Conservation (phyloP, 805 yeast genomes). For the Diddensiella caesifluorescens region DNA sequence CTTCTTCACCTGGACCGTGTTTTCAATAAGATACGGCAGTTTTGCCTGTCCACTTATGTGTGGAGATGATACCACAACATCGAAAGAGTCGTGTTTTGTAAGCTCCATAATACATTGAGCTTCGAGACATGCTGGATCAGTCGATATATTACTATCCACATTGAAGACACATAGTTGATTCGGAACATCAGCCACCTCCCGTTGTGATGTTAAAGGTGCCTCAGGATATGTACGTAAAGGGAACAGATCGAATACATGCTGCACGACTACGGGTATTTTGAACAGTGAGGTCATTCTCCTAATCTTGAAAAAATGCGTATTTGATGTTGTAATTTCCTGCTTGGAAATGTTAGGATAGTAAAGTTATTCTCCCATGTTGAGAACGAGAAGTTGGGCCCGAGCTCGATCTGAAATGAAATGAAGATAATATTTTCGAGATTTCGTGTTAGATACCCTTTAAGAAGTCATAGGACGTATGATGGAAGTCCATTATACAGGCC, state of each 20-base stretch:
- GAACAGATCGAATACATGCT: slow-evolving; percentile 30
- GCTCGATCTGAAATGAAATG: too few relatives aligned
- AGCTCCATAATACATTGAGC: slow-evolving; percentile 19
- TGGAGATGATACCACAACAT: not conserved
- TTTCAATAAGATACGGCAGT: slow-evolving; percentile 18
- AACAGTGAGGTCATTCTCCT: slow-evolving; percentile 13
- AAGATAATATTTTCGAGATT: too few relatives aligned
- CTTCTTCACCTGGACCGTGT: slow-evolving; percentile 1
- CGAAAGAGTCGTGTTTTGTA: not conserved
- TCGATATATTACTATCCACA: slow-evolving; percentile 19
- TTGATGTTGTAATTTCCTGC: too few relatives aligned
- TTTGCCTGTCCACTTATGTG: slow-evolving; percentile 13
- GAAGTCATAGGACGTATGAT: too few relatives aligned
- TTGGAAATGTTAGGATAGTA: too few relatives aligned
- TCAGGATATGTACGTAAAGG: slow-evolving; percentile 25
- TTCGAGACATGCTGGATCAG: slow-evolving; percentile 30
- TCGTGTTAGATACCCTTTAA: too few relatives aligned
- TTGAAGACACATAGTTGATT: slow-evolving; percentile 23
- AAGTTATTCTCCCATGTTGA: too few relatives aligned
- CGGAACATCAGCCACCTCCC: not conserved
- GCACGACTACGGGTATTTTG: slow-evolving; percentile 29
- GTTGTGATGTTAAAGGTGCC: slow-evolving; percentile 9
- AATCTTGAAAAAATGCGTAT: too few relatives aligned
- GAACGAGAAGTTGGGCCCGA: too few relatives aligned
- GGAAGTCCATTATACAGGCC: not conserved